Percentiles rank a stretch among this genome's conserved stretches.
Conservation (phyloP, 2,329 filamentous ascomycete genomes). For the Botrytis sinoallii region DNA sequence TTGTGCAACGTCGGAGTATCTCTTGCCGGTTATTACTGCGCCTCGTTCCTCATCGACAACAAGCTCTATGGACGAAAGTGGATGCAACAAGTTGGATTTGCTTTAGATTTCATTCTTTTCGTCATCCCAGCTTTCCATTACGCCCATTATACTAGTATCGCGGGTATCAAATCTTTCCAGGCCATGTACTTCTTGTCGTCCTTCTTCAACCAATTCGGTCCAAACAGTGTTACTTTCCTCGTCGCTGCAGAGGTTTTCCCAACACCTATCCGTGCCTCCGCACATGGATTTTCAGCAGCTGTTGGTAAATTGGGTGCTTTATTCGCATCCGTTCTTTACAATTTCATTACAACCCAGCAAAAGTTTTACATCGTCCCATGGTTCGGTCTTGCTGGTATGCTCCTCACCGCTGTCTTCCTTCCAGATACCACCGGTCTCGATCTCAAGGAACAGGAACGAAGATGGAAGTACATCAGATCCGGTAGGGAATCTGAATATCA, state of each 20-base stretch:
- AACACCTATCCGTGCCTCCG: slow-evolving; percentile 86
- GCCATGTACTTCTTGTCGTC: slow-evolving; percentile 97
- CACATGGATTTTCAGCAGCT: slow-evolving; percentile 92
- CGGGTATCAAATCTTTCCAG: slow-evolving; percentile 84
- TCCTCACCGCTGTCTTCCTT: slow-evolving; percentile 81
- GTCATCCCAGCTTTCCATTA: slow-evolving; percentile 87
- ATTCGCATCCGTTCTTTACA: slow-evolving; percentile 83
- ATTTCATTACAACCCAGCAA: slow-evolving; percentile 81
- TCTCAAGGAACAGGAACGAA: slow-evolving; percentile 93
- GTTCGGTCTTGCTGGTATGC: slow-evolving; percentile 85
- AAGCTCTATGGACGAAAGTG: slow-evolving; percentile 89
- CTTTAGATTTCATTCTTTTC: slow-evolving; percentile 92
- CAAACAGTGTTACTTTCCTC: slow-evolving; percentile 90
- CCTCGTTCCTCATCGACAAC: slow-evolving; percentile 41
- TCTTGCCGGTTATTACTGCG: slow-evolving; percentile 83
- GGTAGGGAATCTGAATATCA: slow-evolving; percentile 82
- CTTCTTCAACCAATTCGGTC: slow-evolving; percentile 99
- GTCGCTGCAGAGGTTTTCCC: slow-evolving; percentile 96
- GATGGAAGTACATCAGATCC: slow-evolving; percentile 81
- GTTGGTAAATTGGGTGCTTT: slow-evolving; percentile 86
- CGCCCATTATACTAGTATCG: slow-evolving; percentile 71
- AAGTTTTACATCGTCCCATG: slow-evolving; percentile 94
- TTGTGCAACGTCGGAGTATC: slow-evolving; percentile 86
- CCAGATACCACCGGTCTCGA: slow-evolving; percentile 97
- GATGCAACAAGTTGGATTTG: slow-evolving; percentile 94